Evolutionary conservation across 169 alveolate species (phyloP).

Genomic region (Eimeria acervulina): DNA sequence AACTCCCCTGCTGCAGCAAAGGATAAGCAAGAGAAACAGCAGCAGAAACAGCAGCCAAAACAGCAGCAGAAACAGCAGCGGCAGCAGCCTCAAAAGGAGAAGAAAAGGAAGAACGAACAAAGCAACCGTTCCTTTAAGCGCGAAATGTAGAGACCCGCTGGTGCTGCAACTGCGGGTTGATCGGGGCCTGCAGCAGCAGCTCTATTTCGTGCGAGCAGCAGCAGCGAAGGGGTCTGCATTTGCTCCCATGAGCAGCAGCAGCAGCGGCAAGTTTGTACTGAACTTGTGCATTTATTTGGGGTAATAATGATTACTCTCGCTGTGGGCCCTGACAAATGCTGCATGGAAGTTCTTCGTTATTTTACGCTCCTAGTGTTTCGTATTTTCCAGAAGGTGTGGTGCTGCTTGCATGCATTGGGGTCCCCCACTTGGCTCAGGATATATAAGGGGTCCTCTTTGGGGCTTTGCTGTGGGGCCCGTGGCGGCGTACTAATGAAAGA

Average conservation of each 20-base stretch:
- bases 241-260: background rate
- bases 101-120: background rate
- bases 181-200: slow-evolving; percentile 1
- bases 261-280: slow-evolving; percentile 8
- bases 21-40: background rate
- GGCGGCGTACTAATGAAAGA: background rate
- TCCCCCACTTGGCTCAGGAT: background rate
- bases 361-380: background rate
- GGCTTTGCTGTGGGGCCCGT: background rate
- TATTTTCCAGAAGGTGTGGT: background rate
- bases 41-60: background rate
- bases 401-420: background rate
- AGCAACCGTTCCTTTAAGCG: slow-evolving; percentile 33
- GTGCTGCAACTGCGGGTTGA: slow-evolving; percentile 20
- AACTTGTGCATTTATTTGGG: background rate
- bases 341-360: background rate
- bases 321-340: background rate
- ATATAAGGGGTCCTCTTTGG: background rate
- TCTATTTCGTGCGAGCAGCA: background rate
- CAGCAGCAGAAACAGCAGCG: background rate
- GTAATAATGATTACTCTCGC: background rate
- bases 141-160: slow-evolving; percentile 27
- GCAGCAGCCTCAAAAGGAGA: background rate
- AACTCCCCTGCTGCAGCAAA: background rate
- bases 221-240: background rate